A percentile compares a stretch with the other conserved stretches of the same genome.
phyloP scores from a whole-genome alignment of 257 asterid species.

The Cordia subcordata region DNA sequence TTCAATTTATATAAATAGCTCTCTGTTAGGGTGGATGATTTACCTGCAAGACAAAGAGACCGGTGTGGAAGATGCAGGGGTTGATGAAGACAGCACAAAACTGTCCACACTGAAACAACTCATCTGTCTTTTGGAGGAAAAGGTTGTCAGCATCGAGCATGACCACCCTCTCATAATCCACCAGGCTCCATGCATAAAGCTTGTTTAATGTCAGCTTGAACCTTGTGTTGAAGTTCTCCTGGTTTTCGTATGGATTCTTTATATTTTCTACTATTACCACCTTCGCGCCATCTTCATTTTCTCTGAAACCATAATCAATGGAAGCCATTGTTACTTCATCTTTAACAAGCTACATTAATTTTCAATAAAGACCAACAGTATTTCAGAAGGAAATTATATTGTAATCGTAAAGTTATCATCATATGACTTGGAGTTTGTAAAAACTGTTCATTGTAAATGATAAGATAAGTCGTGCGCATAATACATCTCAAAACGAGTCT shows the following conservation, averaged over 20 bases:
- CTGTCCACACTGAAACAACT: slow-evolving; percentile 77
- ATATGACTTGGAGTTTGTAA: no score
- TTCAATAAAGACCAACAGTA: no score
- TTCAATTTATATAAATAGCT: no score
- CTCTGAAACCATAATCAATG: slow-evolving; percentile 28
- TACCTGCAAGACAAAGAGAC: slow-evolving; percentile 89
- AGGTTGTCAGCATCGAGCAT: slow-evolving; percentile 87
- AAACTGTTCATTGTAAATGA: neutral
- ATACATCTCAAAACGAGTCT: no score
- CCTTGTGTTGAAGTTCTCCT: slow-evolving; percentile 37
- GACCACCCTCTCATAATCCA: slow-evolving; percentile 56
- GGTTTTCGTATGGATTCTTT: slow-evolving; percentile 50
- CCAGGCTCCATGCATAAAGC: slow-evolving; percentile 81
- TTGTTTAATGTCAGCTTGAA: slow-evolving; percentile 68
- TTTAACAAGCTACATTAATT: no score
- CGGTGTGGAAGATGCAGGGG: slow-evolving; percentile 87
- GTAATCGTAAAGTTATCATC: no score
- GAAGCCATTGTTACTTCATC: slow-evolving; percentile 1
- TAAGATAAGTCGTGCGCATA: no score
- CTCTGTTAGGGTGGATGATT: no score
- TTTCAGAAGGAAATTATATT: no score
- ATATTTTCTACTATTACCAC: slow-evolving; percentile 58
- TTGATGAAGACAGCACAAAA: slow-evolving; percentile 82
- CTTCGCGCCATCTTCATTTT: slow-evolving; percentile 68
- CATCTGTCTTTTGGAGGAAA: slow-evolving; percentile 59